These are phyloP conservation scores for Cronartium ribicola DNA, from an alignment of 1,284 basidiomycete genomes.

Conservation along the genomic window DNA sequence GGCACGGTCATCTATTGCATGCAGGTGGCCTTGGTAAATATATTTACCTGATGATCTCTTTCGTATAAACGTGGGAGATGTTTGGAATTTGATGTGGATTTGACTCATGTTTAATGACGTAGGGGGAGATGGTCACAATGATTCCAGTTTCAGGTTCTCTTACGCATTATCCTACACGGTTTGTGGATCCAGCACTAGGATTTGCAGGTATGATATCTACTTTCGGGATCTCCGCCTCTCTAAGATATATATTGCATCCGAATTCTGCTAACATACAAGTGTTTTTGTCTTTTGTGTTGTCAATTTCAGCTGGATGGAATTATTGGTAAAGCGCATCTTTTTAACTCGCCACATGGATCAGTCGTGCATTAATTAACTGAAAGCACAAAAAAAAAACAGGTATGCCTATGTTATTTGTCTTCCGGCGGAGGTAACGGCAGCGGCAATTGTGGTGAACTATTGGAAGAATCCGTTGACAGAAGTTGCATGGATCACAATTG, in stretches of 20 bases:
- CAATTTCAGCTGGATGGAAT: constrained; percentile 26
- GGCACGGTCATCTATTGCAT: constrained; percentile 34
- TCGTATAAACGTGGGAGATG: background rate
- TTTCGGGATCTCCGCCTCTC: background rate
- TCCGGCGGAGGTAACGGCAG: constrained; percentile 41
- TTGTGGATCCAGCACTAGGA: constrained; percentile 37
- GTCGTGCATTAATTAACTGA: background rate
- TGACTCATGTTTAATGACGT: background rate
- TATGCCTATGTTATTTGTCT: constrained; percentile 58
- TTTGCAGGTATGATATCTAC: constrained; percentile 23
- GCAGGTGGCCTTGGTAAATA: constrained; percentile 29
- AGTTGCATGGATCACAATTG: constrained; percentile 45
- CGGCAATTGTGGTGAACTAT: constrained; percentile 34
- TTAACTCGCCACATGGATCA: background rate
- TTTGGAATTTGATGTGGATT: background rate
- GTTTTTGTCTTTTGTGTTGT: background rate
- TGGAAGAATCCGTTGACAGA: constrained; percentile 45
- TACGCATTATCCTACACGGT: constrained; percentile 18
- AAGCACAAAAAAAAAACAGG: background rate
- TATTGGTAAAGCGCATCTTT: constrained; percentile 26
- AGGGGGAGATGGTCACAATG: constrained; percentile 39
- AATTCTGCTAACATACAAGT: background rate
- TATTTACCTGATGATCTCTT: background rate
- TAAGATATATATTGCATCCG: background rate
- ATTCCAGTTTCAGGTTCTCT: constrained; percentile 28